Conservation (phyloP, 371 early-diverging fungal genomes). For the Apophysomyces sp. region DNA sequence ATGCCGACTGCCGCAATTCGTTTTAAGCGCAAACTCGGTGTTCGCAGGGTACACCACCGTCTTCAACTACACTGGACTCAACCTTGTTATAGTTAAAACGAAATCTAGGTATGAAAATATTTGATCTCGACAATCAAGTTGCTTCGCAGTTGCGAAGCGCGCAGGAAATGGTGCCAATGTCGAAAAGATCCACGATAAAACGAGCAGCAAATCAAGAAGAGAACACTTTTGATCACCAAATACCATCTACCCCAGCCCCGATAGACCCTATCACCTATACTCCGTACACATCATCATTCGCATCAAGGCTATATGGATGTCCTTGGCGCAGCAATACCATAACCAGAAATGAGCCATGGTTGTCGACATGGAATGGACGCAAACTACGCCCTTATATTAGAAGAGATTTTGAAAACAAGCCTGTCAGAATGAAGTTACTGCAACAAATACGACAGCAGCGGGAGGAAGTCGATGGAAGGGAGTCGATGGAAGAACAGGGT, state of each 20-base stretch:
- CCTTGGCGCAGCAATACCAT: conserved; percentile 55
- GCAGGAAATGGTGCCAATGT: conserved; percentile 34
- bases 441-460: conserved; percentile 31
- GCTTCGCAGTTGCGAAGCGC: conserved; percentile 33
- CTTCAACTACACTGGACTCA: not conserved
- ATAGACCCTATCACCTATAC: conserved; percentile 43
- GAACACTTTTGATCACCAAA: conserved; percentile 2
- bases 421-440: conserved; percentile 49
- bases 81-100: conserved; percentile 45
- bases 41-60: conserved; percentile 45
- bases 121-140: conserved; percentile 62
- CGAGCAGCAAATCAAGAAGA: conserved; percentile 20
- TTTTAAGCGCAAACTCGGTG: conserved; percentile 64
- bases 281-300: conserved; percentile 70
- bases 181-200: conserved; percentile 26
- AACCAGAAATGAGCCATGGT: conserved; percentile 51
- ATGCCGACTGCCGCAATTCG: conserved; percentile 55
- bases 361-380: conserved; percentile 68
- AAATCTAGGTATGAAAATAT: conserved; percentile 57
- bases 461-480: conserved; percentile 23
- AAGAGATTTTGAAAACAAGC: conserved; percentile 57
- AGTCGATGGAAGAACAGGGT: conserved; percentile 9
- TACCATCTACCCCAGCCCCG: not conserved
- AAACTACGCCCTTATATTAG: conserved; percentile 70
- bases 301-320: conserved; percentile 68